Base-by-base conservation (phyloP, 31 red algal genomes). In the Asparagopsis taxiformis region DNA sequence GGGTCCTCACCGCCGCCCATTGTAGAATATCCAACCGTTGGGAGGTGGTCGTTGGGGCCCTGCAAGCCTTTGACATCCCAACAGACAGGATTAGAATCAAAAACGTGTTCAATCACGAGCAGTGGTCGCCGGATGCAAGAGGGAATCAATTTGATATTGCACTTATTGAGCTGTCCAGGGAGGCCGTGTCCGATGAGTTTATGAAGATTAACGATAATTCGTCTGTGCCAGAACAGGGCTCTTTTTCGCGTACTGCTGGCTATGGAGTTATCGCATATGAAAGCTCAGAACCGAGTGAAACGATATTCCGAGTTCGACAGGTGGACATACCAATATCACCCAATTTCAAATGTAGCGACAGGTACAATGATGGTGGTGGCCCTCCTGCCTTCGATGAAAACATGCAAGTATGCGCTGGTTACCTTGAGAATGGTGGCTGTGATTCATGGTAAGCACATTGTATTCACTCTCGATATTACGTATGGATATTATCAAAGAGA, bases 1-100 rank as follows among this genome's bases (percentile, higher is more conserved):
- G 63, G 72, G 68, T 69, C 54, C 53, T 87, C 6, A 87, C 83
- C 3, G 83, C 83, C 21, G 83, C 83, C 2, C 83, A 87, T 41
- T 87, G 83, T 26, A 37, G 56, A 17, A 62, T 75, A 23, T 5
- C 24, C 31, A 2, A 70, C 64, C 19, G 62, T 34, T 20, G 30
- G 34, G 20, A 62, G 43, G 21, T 71, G 72, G 0, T 37, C 51
- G 16, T 51, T 44, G 2, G 34, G 70, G 21, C 15, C 4, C 8
- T 48, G 77, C 20, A 26, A 7, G 3, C 26, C 25, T 20, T 74
- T 70, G 28, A 58, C 68, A 7, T 31, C 73, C 24, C 83, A 87
- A 59, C 83, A 71, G 3, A n/a, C n/a, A n/a, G n/a, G n/a, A n/a
- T n/a, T n/a, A n/a, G n/a, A n/a, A n/a, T n/a, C n/a, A n/a, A 48